These are phyloP conservation scores for Geoglossum glabrum DNA, from an alignment of 495 filamentous ascomycete genomes.

Conservation along the genomic window DNA sequence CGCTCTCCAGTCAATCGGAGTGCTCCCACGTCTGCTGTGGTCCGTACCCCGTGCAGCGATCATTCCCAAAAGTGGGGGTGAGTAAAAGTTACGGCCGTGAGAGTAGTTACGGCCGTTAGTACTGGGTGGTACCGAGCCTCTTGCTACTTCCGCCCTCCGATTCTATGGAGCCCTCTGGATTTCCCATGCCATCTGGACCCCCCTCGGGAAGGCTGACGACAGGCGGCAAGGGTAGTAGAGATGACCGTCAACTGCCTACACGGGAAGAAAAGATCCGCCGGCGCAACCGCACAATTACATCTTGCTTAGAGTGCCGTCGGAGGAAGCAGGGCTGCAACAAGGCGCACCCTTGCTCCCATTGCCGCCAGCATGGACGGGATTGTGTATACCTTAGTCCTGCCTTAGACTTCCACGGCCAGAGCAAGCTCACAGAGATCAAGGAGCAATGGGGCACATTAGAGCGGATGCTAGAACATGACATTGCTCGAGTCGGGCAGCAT, in stretches of 20 bases:
- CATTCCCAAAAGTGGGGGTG: background rate
- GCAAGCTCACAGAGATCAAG: constrained; percentile 45
- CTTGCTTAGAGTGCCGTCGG: constrained; percentile 50
- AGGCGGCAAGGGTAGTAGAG: background rate
- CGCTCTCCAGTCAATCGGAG: background rate
- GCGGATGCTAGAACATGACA: constrained; percentile 36
- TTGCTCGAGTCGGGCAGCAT: constrained; percentile 14
- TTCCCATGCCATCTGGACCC: background rate
- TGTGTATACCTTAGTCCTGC: constrained; percentile 45
- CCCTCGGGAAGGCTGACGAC: background rate
- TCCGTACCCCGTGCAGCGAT: background rate
- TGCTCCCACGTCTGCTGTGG: background rate
- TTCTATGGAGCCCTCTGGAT: background rate
- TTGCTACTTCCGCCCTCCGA: background rate
- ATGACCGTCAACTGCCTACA: background rate
- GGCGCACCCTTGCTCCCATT: constrained; percentile 49
- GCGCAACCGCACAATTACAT: constrained; percentile 47
- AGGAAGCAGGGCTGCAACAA: constrained; percentile 72
- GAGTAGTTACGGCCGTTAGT: background rate
- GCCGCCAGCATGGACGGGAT: constrained; percentile 35
- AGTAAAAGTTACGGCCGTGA: background rate
- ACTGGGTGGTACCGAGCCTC: background rate
- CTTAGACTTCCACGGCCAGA: constrained; percentile 37
- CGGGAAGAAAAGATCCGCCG: constrained; percentile 27
- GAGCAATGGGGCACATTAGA: constrained; percentile 48